Conservation (phyloP, 129 eudicot species). For the Flaveria sonorensis region DNA sequence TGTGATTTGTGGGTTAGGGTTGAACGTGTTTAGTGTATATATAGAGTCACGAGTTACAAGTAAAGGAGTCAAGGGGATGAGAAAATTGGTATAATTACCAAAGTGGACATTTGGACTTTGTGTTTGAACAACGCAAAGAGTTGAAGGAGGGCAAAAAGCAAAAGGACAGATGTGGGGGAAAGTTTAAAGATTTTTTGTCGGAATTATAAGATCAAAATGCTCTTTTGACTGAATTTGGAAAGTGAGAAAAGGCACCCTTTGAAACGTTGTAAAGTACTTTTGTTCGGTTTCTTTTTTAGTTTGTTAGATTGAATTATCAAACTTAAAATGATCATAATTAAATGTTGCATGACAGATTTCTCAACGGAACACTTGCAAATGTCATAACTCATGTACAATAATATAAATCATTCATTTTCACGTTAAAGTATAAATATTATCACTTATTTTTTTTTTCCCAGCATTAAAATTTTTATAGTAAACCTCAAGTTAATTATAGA, state of each 20-base stretch:
- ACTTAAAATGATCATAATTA: slow-evolving; percentile 24
- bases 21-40: slow-evolving; percentile 33
- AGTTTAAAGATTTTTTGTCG: slow-evolving; percentile 63
- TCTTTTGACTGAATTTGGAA: slow-evolving; percentile 78
- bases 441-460: not conserved
- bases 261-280: slow-evolving; percentile 40
- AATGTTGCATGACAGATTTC: slow-evolving; percentile 30
- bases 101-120: slow-evolving; percentile 48
- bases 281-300: slow-evolving; percentile 20
- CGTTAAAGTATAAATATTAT: not conserved
- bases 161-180: slow-evolving; percentile 61
- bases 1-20: slow-evolving; percentile 45
- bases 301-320: slow-evolving; percentile 38
- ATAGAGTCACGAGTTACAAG: slow-evolving; percentile 34
- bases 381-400: not conserved
- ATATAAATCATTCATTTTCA: not conserved
- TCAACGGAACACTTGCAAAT: slow-evolving; percentile 27
- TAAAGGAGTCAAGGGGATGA: slow-evolving; percentile 32
- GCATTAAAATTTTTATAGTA: not conserved
- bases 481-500: not conserved
- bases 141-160: slow-evolving; percentile 37
- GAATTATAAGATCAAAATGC: slow-evolving; percentile 56
- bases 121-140: slow-evolving; percentile 53
- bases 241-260: slow-evolving; percentile 40
- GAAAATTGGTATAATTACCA: slow-evolving; percentile 36